Evolutionary conservation across 2,329 filamentous ascomycete species (phyloP).

Genomic region (Aureobasidium sp.): DNA sequence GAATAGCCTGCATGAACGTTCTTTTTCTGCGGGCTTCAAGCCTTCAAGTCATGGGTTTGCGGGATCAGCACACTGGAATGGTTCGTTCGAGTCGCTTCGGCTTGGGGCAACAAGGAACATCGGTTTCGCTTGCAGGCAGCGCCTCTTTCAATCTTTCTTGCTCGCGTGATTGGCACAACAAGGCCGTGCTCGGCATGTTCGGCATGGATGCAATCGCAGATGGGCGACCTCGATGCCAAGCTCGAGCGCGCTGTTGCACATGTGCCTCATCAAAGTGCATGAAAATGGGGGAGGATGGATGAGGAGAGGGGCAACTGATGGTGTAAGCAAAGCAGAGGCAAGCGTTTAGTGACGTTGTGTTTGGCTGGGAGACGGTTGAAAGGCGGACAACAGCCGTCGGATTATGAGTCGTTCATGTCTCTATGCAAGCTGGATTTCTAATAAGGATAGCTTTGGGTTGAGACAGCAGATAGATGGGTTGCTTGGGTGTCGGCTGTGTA

Average conservation of each 20-base stretch:
- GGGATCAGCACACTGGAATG: neutral
- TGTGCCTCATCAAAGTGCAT: neutral
- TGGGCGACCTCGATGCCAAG: neutral
- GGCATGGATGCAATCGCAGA: neutral
- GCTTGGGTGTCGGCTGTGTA: neutral
- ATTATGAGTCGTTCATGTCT: neutral
- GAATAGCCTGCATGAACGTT: conserved; percentile 4
- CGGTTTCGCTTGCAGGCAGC: neutral
- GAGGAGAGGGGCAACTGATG: neutral
- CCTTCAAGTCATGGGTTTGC: neutral
- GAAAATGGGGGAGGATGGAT: neutral
- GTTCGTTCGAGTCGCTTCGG: neutral
- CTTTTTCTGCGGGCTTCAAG: too few species aligned
- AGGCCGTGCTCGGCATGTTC: conserved; percentile 2
- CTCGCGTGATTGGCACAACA: conserved; percentile 5
- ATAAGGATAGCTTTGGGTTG: neutral
- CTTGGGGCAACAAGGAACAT: neutral
- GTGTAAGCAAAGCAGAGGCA: neutral
- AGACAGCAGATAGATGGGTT: neutral
- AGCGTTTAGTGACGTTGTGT: neutral
- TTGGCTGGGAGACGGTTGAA: conserved; percentile 4
- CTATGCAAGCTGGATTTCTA: neutral
- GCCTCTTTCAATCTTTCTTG: neutral
- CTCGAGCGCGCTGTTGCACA: neutral
- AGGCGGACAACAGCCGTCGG: neutral